Conservation (phyloP, 2,329 filamentous ascomycete genomes). For the Pseudogymnoascus sp. region DNA sequence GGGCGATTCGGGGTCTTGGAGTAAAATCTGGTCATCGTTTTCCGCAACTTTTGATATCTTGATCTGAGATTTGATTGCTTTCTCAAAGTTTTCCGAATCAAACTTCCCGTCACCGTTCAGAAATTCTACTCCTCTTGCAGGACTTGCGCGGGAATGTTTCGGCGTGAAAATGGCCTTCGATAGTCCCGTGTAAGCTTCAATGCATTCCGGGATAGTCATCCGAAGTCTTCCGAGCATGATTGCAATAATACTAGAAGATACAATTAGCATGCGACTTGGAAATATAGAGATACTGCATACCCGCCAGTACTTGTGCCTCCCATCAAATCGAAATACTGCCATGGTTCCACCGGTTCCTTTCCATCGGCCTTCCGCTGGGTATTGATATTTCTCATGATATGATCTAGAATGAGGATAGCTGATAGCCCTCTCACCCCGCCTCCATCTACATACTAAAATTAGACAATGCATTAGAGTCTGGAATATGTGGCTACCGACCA, state of each 20-base stretch:
- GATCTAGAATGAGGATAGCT: neutral
- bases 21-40: neutral
- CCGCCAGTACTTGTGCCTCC: conserved; percentile 44
- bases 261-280: neutral
- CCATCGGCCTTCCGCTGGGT: neutral
- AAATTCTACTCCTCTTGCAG: neutral
- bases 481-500: neutral
- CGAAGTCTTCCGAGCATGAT: conserved; percentile 31
- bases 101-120: neutral
- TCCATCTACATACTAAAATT: neutral
- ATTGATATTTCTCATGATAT: neutral
- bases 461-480: neutral
- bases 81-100: neutral
- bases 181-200: conserved; percentile 23
- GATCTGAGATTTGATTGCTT: neutral
- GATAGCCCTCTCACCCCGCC: neutral
- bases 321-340: conserved; percentile 45
- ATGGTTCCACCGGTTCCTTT: conserved; percentile 25
- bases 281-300: neutral
- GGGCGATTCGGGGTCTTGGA: neutral
- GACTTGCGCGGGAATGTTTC: neutral
- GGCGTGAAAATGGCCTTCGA: conserved; percentile 9
- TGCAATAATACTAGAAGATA: conserved; percentile 25
- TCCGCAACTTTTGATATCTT: neutral
- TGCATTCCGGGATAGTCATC: conserved; percentile 29